Evolutionary conservation across 2,329 filamentous ascomycete species (phyloP), one percentile per base, ranked within the genome.

Genomic region (Xylariaceae sp.): DNA sequence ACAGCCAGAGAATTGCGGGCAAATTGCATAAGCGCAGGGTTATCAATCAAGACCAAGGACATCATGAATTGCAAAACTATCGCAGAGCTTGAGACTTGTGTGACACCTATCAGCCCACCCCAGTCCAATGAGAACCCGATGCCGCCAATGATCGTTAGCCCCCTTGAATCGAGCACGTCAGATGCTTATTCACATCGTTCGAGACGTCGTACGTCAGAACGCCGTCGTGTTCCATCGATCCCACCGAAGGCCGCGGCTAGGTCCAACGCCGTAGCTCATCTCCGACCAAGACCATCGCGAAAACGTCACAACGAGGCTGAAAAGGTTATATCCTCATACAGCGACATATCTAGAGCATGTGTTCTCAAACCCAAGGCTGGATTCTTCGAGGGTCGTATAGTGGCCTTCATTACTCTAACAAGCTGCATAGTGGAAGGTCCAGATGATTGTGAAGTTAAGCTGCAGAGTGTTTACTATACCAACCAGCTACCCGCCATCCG

Each of bases 321-420:
- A 57, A 66, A 74, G 46, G 69, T 77, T 12, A 65, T 81, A 2
- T 72, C 68, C 32, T 71, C 72, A 18, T 75, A 75, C 23, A 71
- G 68, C 20, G 71, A 73, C 19, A 72, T 82, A 14, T 73, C 71
- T 21, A 73, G 70, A 56, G 74, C 76, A 14, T 75, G 73, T 42
- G 67, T 81, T 14, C 70, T 82, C 20, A 75, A 70, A 26, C 80
- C 80, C 18, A 77, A 75, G 54, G 79, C 80, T 9, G 80, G 80
- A 7, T 73, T 77, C 14, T 77, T 83, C 45, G 79, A 83, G 58
- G 79, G 76, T 14, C 78, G 78, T 57, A 68, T 77, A 29, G 76
- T 82, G 26, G 80, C 77, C 40, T 73, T 82, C 49, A 61, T 82
- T 62, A 78, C 75, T 20, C 66, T 81, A 16, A 52, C 68, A 50